Evolutionary conservation across 129 eudicot genomes (phyloP).

Genomic region (Saussurea involucrata): DNA sequence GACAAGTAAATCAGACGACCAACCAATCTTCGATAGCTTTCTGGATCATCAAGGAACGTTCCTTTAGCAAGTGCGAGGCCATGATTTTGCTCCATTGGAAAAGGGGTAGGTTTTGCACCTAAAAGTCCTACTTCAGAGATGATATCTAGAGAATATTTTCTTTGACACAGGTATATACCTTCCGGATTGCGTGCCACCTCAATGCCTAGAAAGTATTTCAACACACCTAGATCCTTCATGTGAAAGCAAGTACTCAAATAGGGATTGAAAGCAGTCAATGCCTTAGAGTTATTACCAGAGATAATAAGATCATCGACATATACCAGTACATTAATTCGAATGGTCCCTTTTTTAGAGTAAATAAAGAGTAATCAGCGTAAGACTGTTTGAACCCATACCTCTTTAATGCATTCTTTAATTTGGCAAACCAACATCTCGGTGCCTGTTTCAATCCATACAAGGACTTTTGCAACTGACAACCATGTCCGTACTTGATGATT

Average conservation of each 20-base stretch:
- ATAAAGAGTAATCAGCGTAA: too few relatives aligned
- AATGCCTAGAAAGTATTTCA: conserved; percentile 14
- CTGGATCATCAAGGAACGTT: too few relatives aligned
- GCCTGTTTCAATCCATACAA: too few relatives aligned
- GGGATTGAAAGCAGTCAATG: background rate
- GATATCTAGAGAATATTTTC: background rate
- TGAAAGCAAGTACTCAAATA: conserved; percentile 18
- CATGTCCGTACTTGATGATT: background rate
- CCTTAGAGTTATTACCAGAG: too few relatives aligned
- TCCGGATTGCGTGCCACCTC: conserved; percentile 7
- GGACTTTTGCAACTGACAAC: too few relatives aligned
- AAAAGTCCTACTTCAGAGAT: too few relatives aligned
- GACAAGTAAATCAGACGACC: background rate
- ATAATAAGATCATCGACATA: too few relatives aligned
- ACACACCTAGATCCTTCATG: conserved; percentile 13
- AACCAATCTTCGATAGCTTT: background rate
- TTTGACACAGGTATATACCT: conserved; percentile 10
- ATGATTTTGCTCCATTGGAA: background rate
- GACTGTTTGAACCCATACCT: background rate
- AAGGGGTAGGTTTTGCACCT: background rate
- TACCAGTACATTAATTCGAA: too few relatives aligned
- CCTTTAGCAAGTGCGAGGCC: background rate
- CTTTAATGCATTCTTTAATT: background rate
- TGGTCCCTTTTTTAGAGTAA: too few relatives aligned
- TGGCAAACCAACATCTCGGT: too few relatives aligned